These are phyloP conservation scores for Epichloe sylvatica DNA, from an alignment of 2,329 filamentous ascomycete species.

Conservation along the genomic window DNA sequence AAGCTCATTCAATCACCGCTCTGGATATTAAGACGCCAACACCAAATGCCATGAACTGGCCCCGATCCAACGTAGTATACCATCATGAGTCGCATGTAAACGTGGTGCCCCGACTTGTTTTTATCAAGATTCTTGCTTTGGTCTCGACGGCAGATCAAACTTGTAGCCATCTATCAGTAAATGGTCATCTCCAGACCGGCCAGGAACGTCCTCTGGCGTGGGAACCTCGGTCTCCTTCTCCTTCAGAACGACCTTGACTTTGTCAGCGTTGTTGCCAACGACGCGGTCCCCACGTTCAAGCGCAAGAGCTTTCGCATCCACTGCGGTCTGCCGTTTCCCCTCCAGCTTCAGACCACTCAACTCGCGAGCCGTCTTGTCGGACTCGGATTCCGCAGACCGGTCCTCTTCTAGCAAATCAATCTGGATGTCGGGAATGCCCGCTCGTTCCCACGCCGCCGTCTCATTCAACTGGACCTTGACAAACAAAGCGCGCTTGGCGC, in stretches of 20 bases:
- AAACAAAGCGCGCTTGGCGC: conserved; percentile 67
- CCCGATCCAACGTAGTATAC: neutral
- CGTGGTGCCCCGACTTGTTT: neutral
- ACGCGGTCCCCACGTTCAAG: conserved; percentile 32
- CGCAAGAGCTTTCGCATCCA: conserved; percentile 31
- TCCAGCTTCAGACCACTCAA: conserved; percentile 30
- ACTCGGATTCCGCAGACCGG: conserved; percentile 32
- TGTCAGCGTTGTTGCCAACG: conserved; percentile 11
- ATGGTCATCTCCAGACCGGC: conserved; percentile 26
- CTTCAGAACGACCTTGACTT: conserved; percentile 34
- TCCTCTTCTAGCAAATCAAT: conserved; percentile 58
- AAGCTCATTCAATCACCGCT: too few relatives aligned
- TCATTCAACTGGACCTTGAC: conserved; percentile 80
- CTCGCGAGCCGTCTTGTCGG: conserved; percentile 22
- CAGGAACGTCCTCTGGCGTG: conserved; percentile 10
- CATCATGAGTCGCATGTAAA: neutral
- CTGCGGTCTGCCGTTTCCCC: conserved; percentile 25
- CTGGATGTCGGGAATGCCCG: conserved; percentile 38
- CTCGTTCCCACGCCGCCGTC: conserved; percentile 72
- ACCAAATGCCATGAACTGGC: neutral
- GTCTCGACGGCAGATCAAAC: conserved; percentile 18
- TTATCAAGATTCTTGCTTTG: neutral
- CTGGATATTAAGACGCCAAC: neutral
- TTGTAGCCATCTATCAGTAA: conserved; percentile 38
- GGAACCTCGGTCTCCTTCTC: conserved; percentile 31